These are phyloP conservation scores for Anisogramma anomala DNA, from an alignment of 2,329 filamentous ascomycete genomes.

Conservation along the genomic window DNA sequence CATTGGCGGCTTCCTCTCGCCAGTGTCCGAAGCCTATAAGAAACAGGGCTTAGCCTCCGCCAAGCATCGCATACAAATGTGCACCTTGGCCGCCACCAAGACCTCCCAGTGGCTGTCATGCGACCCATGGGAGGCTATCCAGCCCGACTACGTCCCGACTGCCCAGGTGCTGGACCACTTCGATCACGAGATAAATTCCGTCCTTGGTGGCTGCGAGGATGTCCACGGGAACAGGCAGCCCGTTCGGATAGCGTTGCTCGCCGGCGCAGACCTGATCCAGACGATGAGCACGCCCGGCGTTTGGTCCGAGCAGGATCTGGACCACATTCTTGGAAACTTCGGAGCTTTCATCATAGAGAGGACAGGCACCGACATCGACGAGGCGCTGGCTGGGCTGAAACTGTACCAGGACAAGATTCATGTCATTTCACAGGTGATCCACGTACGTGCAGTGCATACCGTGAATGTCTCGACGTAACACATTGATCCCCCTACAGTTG, in stretches of 20 bases:
- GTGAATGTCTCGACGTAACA: conserved; percentile 34
- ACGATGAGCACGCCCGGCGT: conserved; percentile 64
- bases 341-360: conserved; percentile 82
- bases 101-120: conserved; percentile 75
- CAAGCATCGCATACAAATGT: conserved; percentile 72
- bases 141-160: conserved; percentile 77
- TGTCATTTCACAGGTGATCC: conserved; percentile 78
- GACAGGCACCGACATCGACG: conserved; percentile 76
- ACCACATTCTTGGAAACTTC: conserved; percentile 76
- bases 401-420: conserved; percentile 77
- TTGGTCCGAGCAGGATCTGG: conserved; percentile 75
- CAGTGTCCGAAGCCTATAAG: conserved; percentile 58
- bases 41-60: conserved; percentile 68
- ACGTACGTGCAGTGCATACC: conserved; percentile 45
- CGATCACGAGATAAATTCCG: conserved; percentile 74
- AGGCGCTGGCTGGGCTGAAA: conserved; percentile 70
- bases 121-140: conserved; percentile 78
- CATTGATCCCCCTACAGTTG: background rate
- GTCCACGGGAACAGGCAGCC: conserved; percentile 54
- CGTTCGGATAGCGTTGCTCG: conserved; percentile 68
- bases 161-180: conserved; percentile 80
- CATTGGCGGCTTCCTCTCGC: conserved; percentile 72
- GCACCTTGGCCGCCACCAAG: conserved; percentile 64
- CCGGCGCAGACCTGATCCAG: conserved; percentile 60
- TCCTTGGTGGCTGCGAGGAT: conserved; percentile 61